A percentile compares a stretch with the other conserved stretches of the same genome.
Evolutionary conservation across 176 grass and related monocot genomes (phyloP).

Genomic region (Thinopyrum elongatum): DNA sequence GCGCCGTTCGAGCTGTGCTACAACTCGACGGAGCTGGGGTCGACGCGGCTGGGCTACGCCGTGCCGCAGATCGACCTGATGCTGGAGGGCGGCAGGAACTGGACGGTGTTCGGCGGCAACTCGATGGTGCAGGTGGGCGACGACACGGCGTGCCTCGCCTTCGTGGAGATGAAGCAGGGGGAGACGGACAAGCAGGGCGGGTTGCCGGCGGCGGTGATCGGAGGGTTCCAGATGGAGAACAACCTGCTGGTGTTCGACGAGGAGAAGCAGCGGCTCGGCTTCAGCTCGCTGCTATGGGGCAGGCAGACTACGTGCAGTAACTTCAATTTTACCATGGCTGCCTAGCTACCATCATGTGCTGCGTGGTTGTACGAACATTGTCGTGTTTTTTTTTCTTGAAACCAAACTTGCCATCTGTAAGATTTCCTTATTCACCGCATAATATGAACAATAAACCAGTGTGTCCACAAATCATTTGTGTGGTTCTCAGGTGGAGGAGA

Average conservation of each 20-base stretch:
- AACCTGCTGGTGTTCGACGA: conserved; percentile 58
- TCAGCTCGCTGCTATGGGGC: conserved; percentile 22
- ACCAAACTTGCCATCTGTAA: too few relatives aligned
- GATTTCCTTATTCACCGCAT: too few relatives aligned
- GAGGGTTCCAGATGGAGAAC: conserved; percentile 74
- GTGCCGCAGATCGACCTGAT: conserved; percentile 49
- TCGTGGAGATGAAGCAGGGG: conserved; percentile 24
- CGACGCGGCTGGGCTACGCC: conserved; percentile 42
- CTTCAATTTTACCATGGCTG: conserved; percentile 46
- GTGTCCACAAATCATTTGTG: too few relatives aligned
- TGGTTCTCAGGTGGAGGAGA: too few relatives aligned
- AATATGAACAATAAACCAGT: too few relatives aligned
- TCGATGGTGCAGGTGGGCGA: conserved; percentile 38
- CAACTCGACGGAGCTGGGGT: conserved; percentile 29
- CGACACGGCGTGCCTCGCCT: conserved; percentile 45
- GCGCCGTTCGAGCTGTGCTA: conserved; percentile 56
- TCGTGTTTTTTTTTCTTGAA: not conserved
- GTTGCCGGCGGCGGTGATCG: conserved; percentile 35
- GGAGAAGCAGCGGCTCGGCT: conserved; percentile 33
- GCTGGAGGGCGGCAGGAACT: conserved; percentile 41
- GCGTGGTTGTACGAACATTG: not conserved
- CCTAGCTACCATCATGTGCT: not conserved
- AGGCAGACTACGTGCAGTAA: conserved; percentile 48
- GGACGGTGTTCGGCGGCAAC: conserved; percentile 54
- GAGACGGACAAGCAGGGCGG: not conserved